These are phyloP conservation scores for Tripterygium wilfordii DNA, from an alignment of 177 flowering plant species.

Conservation along the genomic window DNA sequence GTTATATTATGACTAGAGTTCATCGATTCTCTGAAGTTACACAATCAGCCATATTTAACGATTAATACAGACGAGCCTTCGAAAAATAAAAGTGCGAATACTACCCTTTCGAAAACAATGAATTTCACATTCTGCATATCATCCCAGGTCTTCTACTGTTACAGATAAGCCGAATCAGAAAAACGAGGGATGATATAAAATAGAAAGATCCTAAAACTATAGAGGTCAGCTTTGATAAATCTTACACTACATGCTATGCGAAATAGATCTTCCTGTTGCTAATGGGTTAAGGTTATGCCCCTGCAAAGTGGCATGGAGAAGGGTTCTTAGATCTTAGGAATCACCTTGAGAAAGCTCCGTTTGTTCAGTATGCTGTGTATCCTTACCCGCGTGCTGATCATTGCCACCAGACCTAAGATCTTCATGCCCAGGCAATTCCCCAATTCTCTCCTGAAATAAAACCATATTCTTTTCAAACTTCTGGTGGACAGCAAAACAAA, in stretches of 20 bases:
- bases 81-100: too few species aligned
- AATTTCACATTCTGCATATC: slow-evolving; percentile 21
- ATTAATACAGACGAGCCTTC: too few species aligned
- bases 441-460: slow-evolving; percentile 63
- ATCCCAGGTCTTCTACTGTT: slow-evolving; percentile 16
- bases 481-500: background rate
- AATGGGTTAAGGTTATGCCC: slow-evolving; percentile 47
- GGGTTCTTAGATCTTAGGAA: slow-evolving; percentile 18
- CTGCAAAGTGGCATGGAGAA: slow-evolving; percentile 13
- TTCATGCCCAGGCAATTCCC: slow-evolving; percentile 51
- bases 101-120: too few species aligned
- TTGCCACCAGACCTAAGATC: slow-evolving; percentile 33
- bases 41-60: too few species aligned
- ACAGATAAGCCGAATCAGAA: slow-evolving; percentile 18
- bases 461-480: background rate
- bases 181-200: slow-evolving; percentile 12
- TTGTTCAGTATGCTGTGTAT: slow-evolving; percentile 30
- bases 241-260: slow-evolving; percentile 26
- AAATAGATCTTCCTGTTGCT: slow-evolving; percentile 26
- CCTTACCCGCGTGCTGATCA: slow-evolving; percentile 29
- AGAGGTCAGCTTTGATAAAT: slow-evolving; percentile 22
- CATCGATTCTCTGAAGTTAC: too few species aligned
- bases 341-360: slow-evolving; percentile 32
- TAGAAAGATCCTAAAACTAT: slow-evolving; percentile 23
- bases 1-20: too few species aligned